Conservation (phyloP, 768 basidiomycete genomes). For the Tylopilus sp. region DNA sequence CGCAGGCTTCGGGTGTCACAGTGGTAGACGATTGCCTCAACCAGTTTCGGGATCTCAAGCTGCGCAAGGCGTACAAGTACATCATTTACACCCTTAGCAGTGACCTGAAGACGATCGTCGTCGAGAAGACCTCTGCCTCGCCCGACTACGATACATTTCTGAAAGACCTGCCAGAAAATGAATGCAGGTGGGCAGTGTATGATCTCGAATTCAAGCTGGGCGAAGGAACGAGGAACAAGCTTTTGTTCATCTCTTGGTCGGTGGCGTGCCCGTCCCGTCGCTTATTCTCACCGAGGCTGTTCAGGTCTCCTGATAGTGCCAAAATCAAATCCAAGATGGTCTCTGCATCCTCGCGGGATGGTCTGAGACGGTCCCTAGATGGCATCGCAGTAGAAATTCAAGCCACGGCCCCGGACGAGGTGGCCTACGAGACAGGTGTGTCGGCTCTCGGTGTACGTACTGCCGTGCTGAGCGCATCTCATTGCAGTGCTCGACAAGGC, state of each 20-base stretch:
- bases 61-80: constrained; percentile 67
- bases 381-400: constrained; percentile 85
- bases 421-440: constrained; percentile 68
- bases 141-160: constrained; percentile 71
- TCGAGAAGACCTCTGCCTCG: constrained; percentile 56
- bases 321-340: constrained; percentile 93
- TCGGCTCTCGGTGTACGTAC: background rate
- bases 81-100: constrained; percentile 73
- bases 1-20: constrained; percentile 38
- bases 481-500: constrained; percentile 19
- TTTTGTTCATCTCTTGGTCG: constrained; percentile 84
- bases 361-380: constrained; percentile 67
- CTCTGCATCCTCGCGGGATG: constrained; percentile 87
- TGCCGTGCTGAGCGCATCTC: constrained; percentile 4
- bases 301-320: constrained; percentile 83
- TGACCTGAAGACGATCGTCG: constrained; percentile 65
- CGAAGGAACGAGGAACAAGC: constrained; percentile 75
- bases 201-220: constrained; percentile 83
- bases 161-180: constrained; percentile 60
- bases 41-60: constrained; percentile 18
- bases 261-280: constrained; percentile 39
- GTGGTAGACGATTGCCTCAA: constrained; percentile 51
- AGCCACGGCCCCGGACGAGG: constrained; percentile 72
- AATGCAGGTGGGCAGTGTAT: constrained; percentile 87
- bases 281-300: background rate